phyloP scores from a whole-genome alignment of 2,329 filamentous ascomycete genomes.

The Dactylellina leptospora region DNA sequence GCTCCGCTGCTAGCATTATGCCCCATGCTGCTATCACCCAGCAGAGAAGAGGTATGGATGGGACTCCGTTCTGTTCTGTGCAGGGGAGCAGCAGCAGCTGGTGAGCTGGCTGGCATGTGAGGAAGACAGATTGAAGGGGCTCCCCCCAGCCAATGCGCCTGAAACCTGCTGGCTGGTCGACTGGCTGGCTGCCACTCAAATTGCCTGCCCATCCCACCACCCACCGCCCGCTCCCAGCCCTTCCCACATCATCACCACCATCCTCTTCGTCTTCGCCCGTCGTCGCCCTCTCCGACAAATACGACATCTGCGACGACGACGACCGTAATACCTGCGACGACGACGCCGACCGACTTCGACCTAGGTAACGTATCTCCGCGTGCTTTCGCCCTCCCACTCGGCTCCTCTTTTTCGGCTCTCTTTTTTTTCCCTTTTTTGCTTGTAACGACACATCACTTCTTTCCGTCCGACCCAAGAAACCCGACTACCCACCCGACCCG shows the following conservation, averaged over 20 bases:
- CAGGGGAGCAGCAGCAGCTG: too few species aligned
- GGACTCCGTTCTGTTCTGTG: background rate
- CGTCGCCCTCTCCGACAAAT: slow-evolving; percentile 21
- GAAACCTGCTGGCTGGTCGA: slow-evolving; percentile 33
- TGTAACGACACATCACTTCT: slow-evolving; percentile 49
- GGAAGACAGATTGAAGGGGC: too few species aligned
- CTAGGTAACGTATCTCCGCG: slow-evolving; percentile 43
- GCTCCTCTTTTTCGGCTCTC: slow-evolving; percentile 5
- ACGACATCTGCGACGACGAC: slow-evolving; percentile 32
- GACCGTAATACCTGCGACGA: slow-evolving; percentile 1
- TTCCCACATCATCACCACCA: slow-evolving; percentile 29
- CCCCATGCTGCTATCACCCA: too few species aligned
- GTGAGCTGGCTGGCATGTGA: background rate
- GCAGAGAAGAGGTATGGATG: background rate
- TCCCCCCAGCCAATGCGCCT: too few species aligned
- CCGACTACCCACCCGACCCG: slow-evolving; percentile 13
- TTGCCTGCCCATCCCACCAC: slow-evolving; percentile 20
- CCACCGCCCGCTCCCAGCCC: slow-evolving; percentile 17
- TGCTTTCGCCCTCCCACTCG: slow-evolving; percentile 42
- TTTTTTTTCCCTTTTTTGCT: slow-evolving; percentile 13
- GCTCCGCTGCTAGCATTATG: background rate
- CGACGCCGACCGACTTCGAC: slow-evolving; percentile 19
- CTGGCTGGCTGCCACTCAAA: background rate
- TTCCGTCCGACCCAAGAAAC: slow-evolving; percentile 20
- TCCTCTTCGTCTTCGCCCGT: slow-evolving; percentile 2